A percentile compares a stretch with the other conserved stretches of the same genome.
Conservation (phyloP, 768 basidiomycete genomes). For the Pisolithus albus region DNA sequence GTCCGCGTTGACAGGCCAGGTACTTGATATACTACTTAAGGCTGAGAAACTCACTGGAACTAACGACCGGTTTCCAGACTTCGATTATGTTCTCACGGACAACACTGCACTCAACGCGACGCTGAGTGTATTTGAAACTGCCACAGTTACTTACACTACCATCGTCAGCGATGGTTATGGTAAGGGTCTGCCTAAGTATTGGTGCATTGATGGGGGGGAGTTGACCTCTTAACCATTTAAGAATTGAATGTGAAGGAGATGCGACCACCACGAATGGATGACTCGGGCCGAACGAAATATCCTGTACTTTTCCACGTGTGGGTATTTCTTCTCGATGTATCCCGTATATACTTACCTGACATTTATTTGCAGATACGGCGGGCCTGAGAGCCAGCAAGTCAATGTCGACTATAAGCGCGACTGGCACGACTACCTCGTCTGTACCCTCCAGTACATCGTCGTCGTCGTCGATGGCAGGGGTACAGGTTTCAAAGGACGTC, state of each 20-base stretch:
- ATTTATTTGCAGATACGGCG: constrained; percentile 62
- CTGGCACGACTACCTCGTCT: constrained; percentile 86
- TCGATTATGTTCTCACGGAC: constrained; percentile 59
- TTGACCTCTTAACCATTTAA: constrained; percentile 21
- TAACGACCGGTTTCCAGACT: constrained; percentile 33
- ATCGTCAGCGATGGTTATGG: constrained; percentile 79
- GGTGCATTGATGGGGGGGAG: constrained; percentile 14
- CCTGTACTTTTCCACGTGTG: constrained; percentile 89
- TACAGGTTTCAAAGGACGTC: constrained; percentile 85
- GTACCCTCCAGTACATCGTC: constrained; percentile 74
- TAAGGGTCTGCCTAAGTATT: constrained; percentile 24
- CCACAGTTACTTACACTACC: constrained; percentile 63
- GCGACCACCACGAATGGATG: constrained; percentile 88
- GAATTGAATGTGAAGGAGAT: constrained; percentile 89
- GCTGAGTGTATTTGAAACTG: constrained; percentile 61
- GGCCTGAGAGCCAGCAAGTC: constrained; percentile 80
- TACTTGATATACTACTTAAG: constrained; percentile 19
- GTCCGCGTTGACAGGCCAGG: constrained; percentile 45
- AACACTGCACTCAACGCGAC: constrained; percentile 63
- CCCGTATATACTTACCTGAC: constrained; percentile 8
- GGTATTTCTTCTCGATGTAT: constrained; percentile 2
- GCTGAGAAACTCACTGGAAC: background rate
- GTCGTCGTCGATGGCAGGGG: constrained; percentile 91
- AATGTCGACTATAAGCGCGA: constrained; percentile 58
- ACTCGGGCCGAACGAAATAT: constrained; percentile 92